Base-by-base conservation (phyloP, 257 asterid genomes). In the Vinca minor region DNA sequence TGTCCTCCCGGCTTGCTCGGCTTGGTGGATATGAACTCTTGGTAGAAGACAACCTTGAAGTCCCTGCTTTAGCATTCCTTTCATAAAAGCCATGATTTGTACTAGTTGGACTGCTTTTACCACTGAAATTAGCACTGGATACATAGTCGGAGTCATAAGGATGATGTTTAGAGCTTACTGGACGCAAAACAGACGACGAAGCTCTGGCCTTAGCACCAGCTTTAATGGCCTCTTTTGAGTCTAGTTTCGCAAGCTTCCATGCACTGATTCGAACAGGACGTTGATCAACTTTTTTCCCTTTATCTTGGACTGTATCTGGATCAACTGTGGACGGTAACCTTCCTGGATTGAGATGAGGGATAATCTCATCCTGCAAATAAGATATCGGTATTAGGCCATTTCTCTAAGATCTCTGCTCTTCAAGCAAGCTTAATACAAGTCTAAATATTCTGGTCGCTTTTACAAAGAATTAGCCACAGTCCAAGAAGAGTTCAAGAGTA, bases 181-280 rank as follows among this genome's bases (percentile, higher is more conserved):
- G 96, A 15, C 95, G 95, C 49, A 92, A 68, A 4, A 92, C 91
- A 23, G 98, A 92, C 0, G 98, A 92, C 2, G 96, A 87, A 50
- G 98, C 96, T 73, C 96, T 70, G 59, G 98, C 98, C 79, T 83
- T 92, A 1, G 89, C 96, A 31, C 95, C 95, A 0, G 98, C 98
- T 74, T 84, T 89, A 39, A 86, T 77, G 2, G 98, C 98, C 73
- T 92, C 98, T 25, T 63, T 75, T 0, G 96, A 79, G 75, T 92
- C 96, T 26, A 92, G 78, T 60, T 88, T 92, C 0, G 96, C 95
- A 20, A 92, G 98, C 77, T 85, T 92, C 98, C 98, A 89, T 21
- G 96, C 95, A 52, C 98, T 92, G 77, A 92, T 87, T 69, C 82
- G 74, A 72, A 92, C 75, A 3, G 93, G 95, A 53, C 95, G 95